Evolutionary conservation across 2,329 filamentous ascomycete species (phyloP).

Genomic region (Beauveria sp.): DNA sequence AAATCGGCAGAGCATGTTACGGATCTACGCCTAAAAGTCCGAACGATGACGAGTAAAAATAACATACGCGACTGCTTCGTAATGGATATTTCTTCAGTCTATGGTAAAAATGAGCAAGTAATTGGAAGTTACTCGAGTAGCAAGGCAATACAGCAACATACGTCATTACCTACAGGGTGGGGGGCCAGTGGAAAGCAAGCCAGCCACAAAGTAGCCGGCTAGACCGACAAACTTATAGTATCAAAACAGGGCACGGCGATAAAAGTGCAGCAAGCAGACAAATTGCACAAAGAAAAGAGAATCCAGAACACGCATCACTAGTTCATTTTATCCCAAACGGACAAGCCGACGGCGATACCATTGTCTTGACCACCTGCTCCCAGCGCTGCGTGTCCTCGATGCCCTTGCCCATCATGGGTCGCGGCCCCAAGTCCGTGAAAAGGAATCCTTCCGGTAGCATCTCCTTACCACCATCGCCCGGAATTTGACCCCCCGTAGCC

Average conservation of each 20-base stretch:
- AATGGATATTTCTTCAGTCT: not conserved
- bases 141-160: not conserved
- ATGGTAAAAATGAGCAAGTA: no score
- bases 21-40: no score
- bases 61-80: not conserved
- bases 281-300: no score
- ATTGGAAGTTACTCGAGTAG: no score
- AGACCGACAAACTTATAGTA: no score
- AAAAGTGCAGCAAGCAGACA: no score
- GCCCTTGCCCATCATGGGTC: constrained; percentile 43
- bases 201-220: no score
- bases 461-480: constrained; percentile 30
- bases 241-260: no score
- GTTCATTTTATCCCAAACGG: constrained; percentile 27
- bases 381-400: constrained; percentile 8
- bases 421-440: constrained; percentile 56
- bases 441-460: constrained; percentile 44
- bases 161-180: no score
- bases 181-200: no score
- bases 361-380: constrained; percentile 33
- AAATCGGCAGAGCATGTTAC: not conserved
- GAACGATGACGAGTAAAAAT: not conserved
- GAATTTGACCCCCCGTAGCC: constrained; percentile 35
- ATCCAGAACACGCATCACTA: not conserved
- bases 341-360: constrained; percentile 31